These are phyloP conservation scores for Herpetomonas samuelpessoai DNA, from an alignment of 208 protist genomes.

Conservation along the genomic window DNA sequence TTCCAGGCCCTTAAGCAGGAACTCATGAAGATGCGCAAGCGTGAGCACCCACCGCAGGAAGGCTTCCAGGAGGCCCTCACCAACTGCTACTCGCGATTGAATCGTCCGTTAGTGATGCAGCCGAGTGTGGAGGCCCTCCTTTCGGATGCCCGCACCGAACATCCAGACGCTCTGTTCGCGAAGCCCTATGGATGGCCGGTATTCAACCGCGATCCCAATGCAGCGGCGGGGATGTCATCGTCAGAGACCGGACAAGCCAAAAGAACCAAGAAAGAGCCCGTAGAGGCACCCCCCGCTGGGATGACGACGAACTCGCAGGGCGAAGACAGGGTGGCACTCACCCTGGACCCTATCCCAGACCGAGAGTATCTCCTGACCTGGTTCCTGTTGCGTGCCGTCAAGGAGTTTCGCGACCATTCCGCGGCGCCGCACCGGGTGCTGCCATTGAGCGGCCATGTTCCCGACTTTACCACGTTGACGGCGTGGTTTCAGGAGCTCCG, in stretches of 20 bases:
- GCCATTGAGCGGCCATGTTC: slow-evolving; percentile 88
- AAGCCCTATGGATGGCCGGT: background rate
- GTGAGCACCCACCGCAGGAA: slow-evolving; percentile 30
- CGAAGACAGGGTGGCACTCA: background rate
- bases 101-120: slow-evolving; percentile 27
- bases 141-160: slow-evolving; percentile 23
- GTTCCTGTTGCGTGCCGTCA: slow-evolving; percentile 26
- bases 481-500: slow-evolving; percentile 90
- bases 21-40: slow-evolving; percentile 15
- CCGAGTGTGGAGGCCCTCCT: slow-evolving; percentile 21
- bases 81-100: slow-evolving; percentile 47
- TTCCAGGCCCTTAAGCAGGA: slow-evolving; percentile 10
- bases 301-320: too few species aligned
- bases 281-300: too few species aligned
- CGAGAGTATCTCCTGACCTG: slow-evolving; percentile 64
- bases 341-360: background rate
- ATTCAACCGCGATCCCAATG: too few species aligned
- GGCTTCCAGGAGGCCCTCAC: slow-evolving; percentile 59
- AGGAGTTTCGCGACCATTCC: slow-evolving; percentile 17
- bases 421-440: slow-evolving; percentile 30
- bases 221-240: background rate
- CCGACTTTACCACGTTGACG: slow-evolving; percentile 96
- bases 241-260: too few species aligned
- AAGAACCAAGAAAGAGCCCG: too few species aligned
- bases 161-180: slow-evolving; percentile 7